phyloP scores from a whole-genome alignment of 208 protist genomes.

The Acanthamoeba polyphaga region DNA sequence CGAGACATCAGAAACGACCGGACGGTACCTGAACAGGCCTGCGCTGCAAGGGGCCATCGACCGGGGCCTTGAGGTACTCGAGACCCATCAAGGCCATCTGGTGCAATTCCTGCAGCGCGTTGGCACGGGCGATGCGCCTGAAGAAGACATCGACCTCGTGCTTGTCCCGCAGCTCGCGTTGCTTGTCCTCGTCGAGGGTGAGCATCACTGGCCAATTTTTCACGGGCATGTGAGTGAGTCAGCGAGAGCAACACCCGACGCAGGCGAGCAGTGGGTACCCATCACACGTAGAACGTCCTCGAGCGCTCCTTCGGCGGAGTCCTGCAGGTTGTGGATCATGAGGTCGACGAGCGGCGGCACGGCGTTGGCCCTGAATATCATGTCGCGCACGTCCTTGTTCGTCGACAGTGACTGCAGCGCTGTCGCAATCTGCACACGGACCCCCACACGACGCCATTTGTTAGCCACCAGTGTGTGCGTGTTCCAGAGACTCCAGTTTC shows the following conservation, averaged over 20 bases:
- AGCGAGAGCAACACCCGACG: background rate
- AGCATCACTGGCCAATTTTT: background rate
- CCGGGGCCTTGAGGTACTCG: background rate
- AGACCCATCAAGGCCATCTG: slow-evolving; percentile 22
- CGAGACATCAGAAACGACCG: too few species aligned
- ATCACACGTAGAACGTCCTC: slow-evolving; percentile 1
- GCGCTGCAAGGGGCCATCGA: background rate
- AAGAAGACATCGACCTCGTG: background rate
- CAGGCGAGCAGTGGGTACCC: background rate
- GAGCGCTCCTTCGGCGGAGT: too few species aligned
- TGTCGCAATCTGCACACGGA: background rate
- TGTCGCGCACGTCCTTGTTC: background rate
- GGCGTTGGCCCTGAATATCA: slow-evolving; percentile 14
- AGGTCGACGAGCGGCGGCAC: background rate
- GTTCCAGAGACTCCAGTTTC: background rate
- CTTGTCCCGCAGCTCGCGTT: background rate
- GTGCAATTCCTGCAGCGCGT: background rate
- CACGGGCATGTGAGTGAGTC: background rate
- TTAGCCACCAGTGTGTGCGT: background rate
- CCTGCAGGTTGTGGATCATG: background rate
- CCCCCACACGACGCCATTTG: background rate
- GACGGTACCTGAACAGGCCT: background rate
- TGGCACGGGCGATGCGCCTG: background rate
- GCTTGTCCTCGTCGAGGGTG: slow-evolving; percentile 17
- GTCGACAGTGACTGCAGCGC: background rate